Evolutionary conservation across 768 basidiomycete genomes (phyloP), one percentile per base, ranked within the genome.

Genomic region (Omphalotus guepiniiformis): DNA sequence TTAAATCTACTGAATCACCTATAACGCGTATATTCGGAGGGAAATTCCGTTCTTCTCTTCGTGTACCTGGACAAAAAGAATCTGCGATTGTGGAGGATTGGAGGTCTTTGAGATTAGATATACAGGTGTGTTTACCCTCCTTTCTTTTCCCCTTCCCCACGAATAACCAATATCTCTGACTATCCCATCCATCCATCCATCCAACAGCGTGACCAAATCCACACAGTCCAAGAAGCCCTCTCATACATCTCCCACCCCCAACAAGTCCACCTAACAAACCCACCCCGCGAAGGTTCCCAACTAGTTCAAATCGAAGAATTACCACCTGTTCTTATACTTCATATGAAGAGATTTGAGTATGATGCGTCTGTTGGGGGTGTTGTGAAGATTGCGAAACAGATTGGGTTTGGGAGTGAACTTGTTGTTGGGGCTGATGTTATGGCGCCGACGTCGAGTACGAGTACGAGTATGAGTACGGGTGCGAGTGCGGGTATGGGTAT

Each of bases 11-110:
- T 3, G 93, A 96, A 54, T 89, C 90, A 2, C 87, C 93, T 0
- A 88, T 99, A 43, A 89, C 91, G 0, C 74, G 86, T 21, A 88
- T 99, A 49, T 99, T 99, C 56, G 92, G 93, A 23, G 93, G 95
- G 27, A 91, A 89, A 59, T 86, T 93, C 67, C 81, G 93, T 16
- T 88, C 89, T 19, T 85, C 89, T 1, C 70, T 97, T 2, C 79
- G 80, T 32, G 83, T 83, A 6, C 90, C 91, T 1, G 81, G 85
- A 12, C 83, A 89, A 57, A 84, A 84, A 54, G 94, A 97, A 59
- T 88, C 86, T 1, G 84, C 89, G 21, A 80, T 91, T 21, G 76
- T 94, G 13, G 94, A 97, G 63, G 93, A 93, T 45, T 97, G 93
- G 84, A 79, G 92, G 50, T 83, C 88, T 6, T 63, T 99, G 15